Evolutionary conservation across 2,329 filamentous ascomycete genomes (phyloP).

Genomic region (Curvularia eragrostidis): DNA sequence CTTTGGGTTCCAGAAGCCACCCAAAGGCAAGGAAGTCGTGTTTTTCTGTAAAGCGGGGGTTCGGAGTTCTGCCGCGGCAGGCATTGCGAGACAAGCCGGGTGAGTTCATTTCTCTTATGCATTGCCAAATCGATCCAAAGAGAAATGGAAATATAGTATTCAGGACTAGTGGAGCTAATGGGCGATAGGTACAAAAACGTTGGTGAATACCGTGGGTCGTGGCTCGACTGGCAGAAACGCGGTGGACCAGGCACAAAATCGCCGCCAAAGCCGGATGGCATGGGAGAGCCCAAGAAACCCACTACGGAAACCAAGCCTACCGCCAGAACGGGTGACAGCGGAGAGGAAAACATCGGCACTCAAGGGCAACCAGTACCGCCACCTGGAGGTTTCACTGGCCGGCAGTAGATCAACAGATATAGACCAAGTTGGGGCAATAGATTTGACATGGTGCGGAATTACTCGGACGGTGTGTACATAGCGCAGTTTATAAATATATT

Average conservation of each 20-base stretch:
- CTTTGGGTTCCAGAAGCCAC: slow-evolving; percentile 68
- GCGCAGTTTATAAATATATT: background rate
- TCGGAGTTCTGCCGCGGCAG: slow-evolving; percentile 76
- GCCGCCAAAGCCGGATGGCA: slow-evolving; percentile 25
- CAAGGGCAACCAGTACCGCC: slow-evolving; percentile 13
- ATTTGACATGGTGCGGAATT: background rate
- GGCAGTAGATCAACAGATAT: background rate
- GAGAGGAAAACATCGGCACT: slow-evolving; percentile 24
- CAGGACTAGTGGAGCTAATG: background rate
- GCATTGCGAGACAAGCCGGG: slow-evolving; percentile 76
- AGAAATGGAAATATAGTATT: background rate
- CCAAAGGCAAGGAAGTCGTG: slow-evolving; percentile 51
- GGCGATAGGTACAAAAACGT: slow-evolving; percentile 64
- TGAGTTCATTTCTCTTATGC: slow-evolving; percentile 57
- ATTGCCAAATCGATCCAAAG: no score
- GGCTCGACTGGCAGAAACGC: slow-evolving; percentile 80
- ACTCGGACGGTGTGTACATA: background rate
- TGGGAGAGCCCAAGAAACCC: slow-evolving; percentile 26
- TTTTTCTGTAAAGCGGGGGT: slow-evolving; percentile 97
- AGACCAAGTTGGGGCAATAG: background rate
- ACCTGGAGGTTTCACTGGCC: slow-evolving; percentile 3
- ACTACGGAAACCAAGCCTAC: slow-evolving; percentile 25
- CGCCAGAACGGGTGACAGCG: slow-evolving; percentile 19
- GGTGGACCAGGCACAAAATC: slow-evolving; percentile 62
- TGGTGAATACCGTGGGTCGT: slow-evolving; percentile 76